Evolutionary conservation across 179 eudicot species (phyloP), one percentile per base, ranked within the genome.

Genomic region (Spergularia azorica): DNA sequence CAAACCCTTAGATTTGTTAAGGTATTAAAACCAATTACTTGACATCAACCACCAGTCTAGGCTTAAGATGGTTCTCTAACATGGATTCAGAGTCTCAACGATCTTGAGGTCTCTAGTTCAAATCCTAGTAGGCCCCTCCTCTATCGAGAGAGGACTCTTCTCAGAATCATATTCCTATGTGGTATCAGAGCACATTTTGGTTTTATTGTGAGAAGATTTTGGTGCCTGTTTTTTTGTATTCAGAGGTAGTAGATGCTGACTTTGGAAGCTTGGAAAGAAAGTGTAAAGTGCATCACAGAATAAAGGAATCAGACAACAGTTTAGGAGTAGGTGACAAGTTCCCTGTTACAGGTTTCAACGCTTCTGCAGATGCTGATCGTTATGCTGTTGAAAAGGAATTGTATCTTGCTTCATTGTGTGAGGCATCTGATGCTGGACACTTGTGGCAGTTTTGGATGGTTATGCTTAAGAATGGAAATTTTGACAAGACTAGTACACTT

Each of bases 361-460:
- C 54, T 7, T 63, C 76, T 36, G 32, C 79, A 51, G 63, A 80
- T 70, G 72, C 76, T 32, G 79, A 80, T 18, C 61, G n/a, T 9
- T 83, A 81, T 66, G 88, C 87, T 5, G 85, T 77, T 1, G 74
- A 79, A 79, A 85, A 85, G 59, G 88, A 79, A 62, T 61, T 79
- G 38, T 87, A 79, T 43, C 67, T 85, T 61, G 85, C 78, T 11
- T 59, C 77, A 1, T 72, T 74, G 26, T 87, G 88, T 50, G 63
- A 83, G 64, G 83, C 80, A 14, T 17, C 69, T 11, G 86, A 87
- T 63, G 18, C 56, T 0, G 79, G 69, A 6, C 59, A 71, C 20
- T 88, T 88, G 17, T 79, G 88, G 90, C 85, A 85, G 4, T 87
- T 76, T 17, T 87, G 88, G 89, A 86, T 86, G 89, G 64, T 86